These are phyloP conservation scores for Paramecium sexaurelia DNA, from an alignment of 73 alveolate genomes.

Conservation along the genomic window DNA sequence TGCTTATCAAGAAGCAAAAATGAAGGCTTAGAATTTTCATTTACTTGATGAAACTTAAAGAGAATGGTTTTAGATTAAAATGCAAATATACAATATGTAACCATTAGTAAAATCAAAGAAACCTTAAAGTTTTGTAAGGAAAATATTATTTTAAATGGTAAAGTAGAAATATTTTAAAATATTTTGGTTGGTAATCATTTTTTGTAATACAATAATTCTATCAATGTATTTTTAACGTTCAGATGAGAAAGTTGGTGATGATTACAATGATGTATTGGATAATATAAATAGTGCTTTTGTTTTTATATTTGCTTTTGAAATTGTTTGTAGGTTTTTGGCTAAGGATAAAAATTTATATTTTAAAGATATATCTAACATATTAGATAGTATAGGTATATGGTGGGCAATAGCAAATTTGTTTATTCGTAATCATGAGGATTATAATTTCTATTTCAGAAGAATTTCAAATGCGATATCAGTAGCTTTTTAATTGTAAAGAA, in stretches of 20 bases:
- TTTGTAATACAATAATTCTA: not conserved
- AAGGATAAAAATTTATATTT: conserved; percentile 1
- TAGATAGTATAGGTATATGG: conserved; percentile 42
- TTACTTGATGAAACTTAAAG: conserved; percentile 24
- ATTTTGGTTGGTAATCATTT: conserved; percentile 40
- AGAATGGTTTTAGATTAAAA: conserved; percentile 60
- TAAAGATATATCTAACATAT: not conserved
- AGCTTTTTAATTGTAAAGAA: conserved; percentile 12
- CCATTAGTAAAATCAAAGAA: conserved; percentile 49
- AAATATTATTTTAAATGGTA: not conserved
- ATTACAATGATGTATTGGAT: not conserved
- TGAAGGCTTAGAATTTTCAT: conserved; percentile 24
- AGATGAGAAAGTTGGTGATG: not conserved
- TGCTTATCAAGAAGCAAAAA: conserved; percentile 56
- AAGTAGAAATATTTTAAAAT: not conserved
- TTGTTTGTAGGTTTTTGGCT: not conserved
- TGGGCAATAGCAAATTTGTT: not conserved
- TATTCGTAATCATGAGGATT: conserved; percentile 7
- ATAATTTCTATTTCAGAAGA: conserved; percentile 1
- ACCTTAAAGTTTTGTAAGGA: not conserved
- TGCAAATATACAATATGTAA: not conserved
- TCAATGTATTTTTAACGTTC: not conserved
- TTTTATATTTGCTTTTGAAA: not conserved
- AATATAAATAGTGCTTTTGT: not conserved
- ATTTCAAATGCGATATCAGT: not conserved